phyloP scores from a whole-genome alignment of 73 alveolate species.

The Effrenium voratum region DNA sequence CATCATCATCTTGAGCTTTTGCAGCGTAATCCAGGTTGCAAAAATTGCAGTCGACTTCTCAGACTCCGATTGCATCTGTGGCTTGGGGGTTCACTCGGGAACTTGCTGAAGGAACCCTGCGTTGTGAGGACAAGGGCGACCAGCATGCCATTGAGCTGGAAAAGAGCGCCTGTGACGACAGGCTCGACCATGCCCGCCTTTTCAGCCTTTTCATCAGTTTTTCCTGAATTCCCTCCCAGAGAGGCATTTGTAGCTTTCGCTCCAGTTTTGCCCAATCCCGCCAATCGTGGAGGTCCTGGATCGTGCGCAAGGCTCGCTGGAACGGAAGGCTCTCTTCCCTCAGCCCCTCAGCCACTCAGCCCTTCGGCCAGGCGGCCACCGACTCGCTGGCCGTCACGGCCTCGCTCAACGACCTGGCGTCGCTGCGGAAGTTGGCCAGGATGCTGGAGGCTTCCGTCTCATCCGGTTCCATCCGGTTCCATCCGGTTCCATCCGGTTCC shows the following conservation, averaged over 20 bases:
- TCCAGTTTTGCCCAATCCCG: background rate
- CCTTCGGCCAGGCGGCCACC: constrained; percentile 69
- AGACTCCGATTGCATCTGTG: background rate
- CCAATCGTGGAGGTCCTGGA: constrained; percentile 76
- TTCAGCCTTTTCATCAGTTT: background rate
- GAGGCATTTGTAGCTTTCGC: background rate
- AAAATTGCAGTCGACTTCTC: constrained; percentile 50
- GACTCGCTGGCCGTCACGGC: constrained; percentile 91
- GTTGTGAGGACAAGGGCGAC: constrained; percentile 76
- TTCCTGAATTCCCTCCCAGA: background rate
- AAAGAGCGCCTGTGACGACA: constrained; percentile 83
- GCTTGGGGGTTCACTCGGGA: background rate
- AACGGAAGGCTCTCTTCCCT: too few species aligned
- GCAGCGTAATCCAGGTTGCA: constrained; percentile 59
- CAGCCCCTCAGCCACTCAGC: background rate
- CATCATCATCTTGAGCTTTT: background rate
- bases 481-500: too few species aligned
- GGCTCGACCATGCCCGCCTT: background rate
- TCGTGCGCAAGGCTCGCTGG: constrained; percentile 65
- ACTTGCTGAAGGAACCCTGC: background rate
- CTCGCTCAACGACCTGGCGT: constrained; percentile 57
- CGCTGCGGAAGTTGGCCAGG: constrained; percentile 66
- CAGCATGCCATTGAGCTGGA: constrained; percentile 91
- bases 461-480: too few species aligned
- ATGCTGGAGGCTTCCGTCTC: constrained; percentile 94